These are phyloP conservation scores for Penicillium subrubescens DNA, from an alignment of 495 filamentous ascomycete species.

Conservation along the genomic window DNA sequence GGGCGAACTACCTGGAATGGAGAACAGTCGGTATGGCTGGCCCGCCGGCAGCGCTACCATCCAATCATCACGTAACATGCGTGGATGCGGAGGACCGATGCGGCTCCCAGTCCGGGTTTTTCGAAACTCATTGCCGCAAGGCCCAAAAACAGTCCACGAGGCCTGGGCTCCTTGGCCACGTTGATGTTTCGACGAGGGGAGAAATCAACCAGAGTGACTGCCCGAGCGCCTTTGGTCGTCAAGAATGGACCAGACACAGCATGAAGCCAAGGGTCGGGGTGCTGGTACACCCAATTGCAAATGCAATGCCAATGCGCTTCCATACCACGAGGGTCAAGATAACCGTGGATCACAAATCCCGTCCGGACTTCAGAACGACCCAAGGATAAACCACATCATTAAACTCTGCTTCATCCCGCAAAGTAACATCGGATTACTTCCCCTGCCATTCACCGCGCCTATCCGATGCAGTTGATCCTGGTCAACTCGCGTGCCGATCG, in stretches of 20 bases:
- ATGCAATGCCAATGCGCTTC: background rate
- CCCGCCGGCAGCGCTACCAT: background rate
- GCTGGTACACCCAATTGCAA: background rate
- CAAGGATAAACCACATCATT: background rate
- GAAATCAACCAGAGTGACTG: background rate
- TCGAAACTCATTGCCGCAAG: background rate
- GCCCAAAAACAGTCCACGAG: background rate
- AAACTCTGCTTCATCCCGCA: background rate
- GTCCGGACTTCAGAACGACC: too few species aligned
- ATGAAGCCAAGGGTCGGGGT: background rate
- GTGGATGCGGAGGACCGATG: constrained; percentile 6
- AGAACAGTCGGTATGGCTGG: background rate
- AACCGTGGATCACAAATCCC: background rate
- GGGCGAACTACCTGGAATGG: background rate
- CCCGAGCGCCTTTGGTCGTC: background rate
- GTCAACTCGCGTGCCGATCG: constrained; percentile 15
- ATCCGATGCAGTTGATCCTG: background rate
- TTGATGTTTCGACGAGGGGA: background rate
- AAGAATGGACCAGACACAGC: background rate
- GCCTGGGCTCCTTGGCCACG: background rate
- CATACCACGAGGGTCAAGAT: background rate
- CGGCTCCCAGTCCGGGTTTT: constrained; percentile 11
- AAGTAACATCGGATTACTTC: background rate
- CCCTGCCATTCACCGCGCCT: background rate
- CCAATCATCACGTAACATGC: background rate